Evolutionary conservation across 495 filamentous ascomycete genomes (phyloP), one percentile per base, ranked within the genome.

Genomic region (Podospora pseudopauciseta): DNA sequence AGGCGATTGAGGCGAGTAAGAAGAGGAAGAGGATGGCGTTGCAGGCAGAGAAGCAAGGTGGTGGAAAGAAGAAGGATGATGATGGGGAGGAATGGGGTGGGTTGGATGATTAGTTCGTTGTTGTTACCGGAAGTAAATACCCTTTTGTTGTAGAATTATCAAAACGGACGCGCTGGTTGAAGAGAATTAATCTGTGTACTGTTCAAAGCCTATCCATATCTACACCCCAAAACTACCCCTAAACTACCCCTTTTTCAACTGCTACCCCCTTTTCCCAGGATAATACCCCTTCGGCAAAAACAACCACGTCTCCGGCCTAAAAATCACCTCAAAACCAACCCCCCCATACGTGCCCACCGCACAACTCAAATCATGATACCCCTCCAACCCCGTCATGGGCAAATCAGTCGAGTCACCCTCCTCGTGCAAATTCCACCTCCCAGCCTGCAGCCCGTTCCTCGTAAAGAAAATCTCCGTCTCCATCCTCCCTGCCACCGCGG

Each of bases 391-490:
- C 56, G 84, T 81, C 0, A 92, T 82, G 3, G 87, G 85, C 66
- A 89, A 82, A 65, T 91, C 85, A 73, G 81, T 68, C 65, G 80
- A 80, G 79, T 98, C 94, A 62, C 84, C 77, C 79, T 96, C 90
- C 80, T 97, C 94, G 75, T 95, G 88, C 65, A 97, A 75, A 75
- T 93, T 82, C 94, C 94, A 98, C 5, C 87, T 83, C 0, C 88
- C 91, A 5, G 72, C 80, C 71, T 78, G 80, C 55, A 71, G 69
- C 0, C 94, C 94, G 74, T 94, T 82, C 49, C 92, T 82, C 11
- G 91, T 94, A 60, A 96, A 88, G 73, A 96, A 96, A 0, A 97
- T 81, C 30, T 92, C 83, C 2, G 88, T 87, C 56, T 83, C 75
- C 28, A 86, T 74, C 34, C 70, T 71, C 11, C 75, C 73, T 4